Conservation (phyloP, 345 rosid species). For the Lepidium sativum region DNA sequence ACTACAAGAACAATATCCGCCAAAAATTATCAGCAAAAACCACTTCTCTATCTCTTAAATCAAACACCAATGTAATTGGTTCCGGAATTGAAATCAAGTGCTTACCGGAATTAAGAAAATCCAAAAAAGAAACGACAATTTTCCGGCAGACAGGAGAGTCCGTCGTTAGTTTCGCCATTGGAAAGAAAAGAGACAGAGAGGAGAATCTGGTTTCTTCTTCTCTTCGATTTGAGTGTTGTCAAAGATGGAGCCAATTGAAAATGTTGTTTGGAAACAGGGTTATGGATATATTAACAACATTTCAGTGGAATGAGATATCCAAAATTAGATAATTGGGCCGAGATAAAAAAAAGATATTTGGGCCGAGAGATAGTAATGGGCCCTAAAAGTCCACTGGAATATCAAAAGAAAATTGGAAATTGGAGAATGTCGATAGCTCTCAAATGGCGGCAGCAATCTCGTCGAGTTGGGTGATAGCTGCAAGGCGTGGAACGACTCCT, state of each 20-base stretch:
- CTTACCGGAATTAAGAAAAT: slow-evolving; percentile 67
- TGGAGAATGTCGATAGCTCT: not conserved
- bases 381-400: not conserved
- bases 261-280: slow-evolving; percentile 14
- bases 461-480: slow-evolving; percentile 23
- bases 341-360: not conserved
- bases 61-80: not conserved
- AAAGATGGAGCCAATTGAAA: not conserved
- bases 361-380: not conserved
- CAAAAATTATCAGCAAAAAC: not conserved
- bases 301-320: too few relatives aligned
- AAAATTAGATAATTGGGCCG: too few relatives aligned
- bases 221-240: not conserved
- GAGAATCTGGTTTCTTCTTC: not conserved
- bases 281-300: not conserved
- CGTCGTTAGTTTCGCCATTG: slow-evolving; percentile 51
- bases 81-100: not conserved
- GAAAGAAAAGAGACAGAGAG: slow-evolving; percentile 8
- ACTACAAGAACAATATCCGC: slow-evolving; percentile 30
- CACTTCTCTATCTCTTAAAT: not conserved
- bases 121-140: slow-evolving; percentile 62
- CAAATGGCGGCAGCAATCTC: slow-evolving; percentile 36
- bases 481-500: slow-evolving; percentile 27
- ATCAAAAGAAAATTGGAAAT: not conserved
- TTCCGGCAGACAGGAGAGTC: slow-evolving; percentile 59